phyloP scores from a whole-genome alignment of 768 basidiomycete genomes.

The Rhizopogon vinicolor region DNA sequence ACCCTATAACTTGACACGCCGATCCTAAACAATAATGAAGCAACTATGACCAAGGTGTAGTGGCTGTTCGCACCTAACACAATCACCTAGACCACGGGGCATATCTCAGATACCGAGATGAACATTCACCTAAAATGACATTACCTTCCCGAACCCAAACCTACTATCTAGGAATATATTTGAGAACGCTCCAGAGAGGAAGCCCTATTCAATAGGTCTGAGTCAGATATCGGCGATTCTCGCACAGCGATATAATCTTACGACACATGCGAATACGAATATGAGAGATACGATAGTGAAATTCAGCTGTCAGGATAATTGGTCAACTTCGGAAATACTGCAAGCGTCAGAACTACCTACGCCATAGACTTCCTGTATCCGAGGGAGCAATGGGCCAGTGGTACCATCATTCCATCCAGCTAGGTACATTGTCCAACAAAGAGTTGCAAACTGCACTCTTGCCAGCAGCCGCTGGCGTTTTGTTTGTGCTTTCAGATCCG shows the following conservation, averaged over 20 bases:
- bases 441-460: conserved; percentile 45
- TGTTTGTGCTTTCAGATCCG: conserved; percentile 1
- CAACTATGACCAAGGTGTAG: neutral
- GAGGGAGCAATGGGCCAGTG: conserved; percentile 69
- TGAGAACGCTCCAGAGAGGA: conserved; percentile 26
- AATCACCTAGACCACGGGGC: conserved; percentile 15
- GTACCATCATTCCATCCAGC: conserved; percentile 79
- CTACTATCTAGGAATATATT: conserved; percentile 24
- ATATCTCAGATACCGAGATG: neutral
- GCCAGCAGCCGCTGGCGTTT: conserved; percentile 9
- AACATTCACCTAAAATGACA: neutral
- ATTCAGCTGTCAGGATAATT: conserved; percentile 31
- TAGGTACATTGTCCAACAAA: conserved; percentile 56
- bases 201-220: conserved; percentile 17
- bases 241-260: conserved; percentile 14
- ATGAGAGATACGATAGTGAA: conserved; percentile 51
- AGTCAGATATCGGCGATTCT: neutral
- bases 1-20: conserved; percentile 24
- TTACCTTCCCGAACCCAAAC: conserved; percentile 31
- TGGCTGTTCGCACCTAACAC: conserved; percentile 17
- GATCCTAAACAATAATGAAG: conserved; percentile 15
- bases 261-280: conserved; percentile 47
- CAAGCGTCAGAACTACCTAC: conserved; percentile 18
- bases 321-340: neutral
- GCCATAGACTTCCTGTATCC: conserved; percentile 56